A percentile compares a stretch with the other conserved stretches of the same genome.
These are phyloP conservation scores for Pseudomassariella vexata DNA, from an alignment of 2,329 filamentous ascomycete species.

Conservation along the genomic window DNA sequence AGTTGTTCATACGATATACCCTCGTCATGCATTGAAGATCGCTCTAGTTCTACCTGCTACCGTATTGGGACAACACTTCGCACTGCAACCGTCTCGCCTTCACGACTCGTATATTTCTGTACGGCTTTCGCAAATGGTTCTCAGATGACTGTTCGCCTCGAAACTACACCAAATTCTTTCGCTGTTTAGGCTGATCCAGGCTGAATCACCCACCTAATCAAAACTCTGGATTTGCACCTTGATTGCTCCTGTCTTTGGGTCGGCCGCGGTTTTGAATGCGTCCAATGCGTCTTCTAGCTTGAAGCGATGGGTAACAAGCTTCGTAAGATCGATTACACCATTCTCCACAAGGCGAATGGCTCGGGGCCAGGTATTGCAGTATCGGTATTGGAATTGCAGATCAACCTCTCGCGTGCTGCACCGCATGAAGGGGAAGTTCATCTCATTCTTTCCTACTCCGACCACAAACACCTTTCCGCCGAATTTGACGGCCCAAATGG, in stretches of 20 bases:
- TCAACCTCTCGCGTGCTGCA: slow-evolving; percentile 88
- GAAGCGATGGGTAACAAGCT: slow-evolving; percentile 84
- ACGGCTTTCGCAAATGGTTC: too few relatives aligned
- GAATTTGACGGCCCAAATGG: slow-evolving; percentile 88
- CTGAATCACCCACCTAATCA: slow-evolving; percentile 32
- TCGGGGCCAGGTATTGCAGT: slow-evolving; percentile 92
- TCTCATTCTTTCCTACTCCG: slow-evolving; percentile 91
- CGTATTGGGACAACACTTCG: too few relatives aligned
- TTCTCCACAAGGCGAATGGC: slow-evolving; percentile 84
- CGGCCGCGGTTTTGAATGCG: slow-evolving; percentile 82
- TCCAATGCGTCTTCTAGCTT: slow-evolving; percentile 78
- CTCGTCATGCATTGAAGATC: too few relatives aligned
- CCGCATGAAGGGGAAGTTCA: slow-evolving; percentile 93
- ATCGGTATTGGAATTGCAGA: slow-evolving; percentile 93
- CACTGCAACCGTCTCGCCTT: too few relatives aligned
- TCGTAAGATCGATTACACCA: slow-evolving; percentile 74
- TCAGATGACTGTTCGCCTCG: too few relatives aligned
- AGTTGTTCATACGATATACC: too few relatives aligned
- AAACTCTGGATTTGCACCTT: slow-evolving; percentile 89
- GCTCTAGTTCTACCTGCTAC: too few relatives aligned
- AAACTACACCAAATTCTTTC: too few relatives aligned
- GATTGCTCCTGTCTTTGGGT: slow-evolving; percentile 90
- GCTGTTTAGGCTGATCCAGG: too few relatives aligned
- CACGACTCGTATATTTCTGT: too few relatives aligned
- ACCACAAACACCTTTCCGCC: slow-evolving; percentile 97